phyloP scores from a whole-genome alignment of 129 eudicot species.

The Smallanthus sonchifolius region DNA sequence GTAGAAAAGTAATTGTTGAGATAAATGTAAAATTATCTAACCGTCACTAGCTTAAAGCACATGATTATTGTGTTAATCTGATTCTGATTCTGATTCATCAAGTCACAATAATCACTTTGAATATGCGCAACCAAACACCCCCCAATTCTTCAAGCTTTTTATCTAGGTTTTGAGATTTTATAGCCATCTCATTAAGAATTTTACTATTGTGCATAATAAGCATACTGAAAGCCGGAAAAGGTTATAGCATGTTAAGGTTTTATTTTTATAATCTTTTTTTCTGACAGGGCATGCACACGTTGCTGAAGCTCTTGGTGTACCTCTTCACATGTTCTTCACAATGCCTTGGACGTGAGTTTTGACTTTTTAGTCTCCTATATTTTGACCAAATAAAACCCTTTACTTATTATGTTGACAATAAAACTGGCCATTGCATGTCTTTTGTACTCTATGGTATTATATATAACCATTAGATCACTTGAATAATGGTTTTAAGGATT shows the following conservation, averaged over 20 bases:
- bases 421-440: not conserved
- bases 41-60: not conserved
- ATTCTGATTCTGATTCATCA: not conserved
- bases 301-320: slow-evolving; percentile 98
- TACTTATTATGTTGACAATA: not conserved
- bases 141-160: not conserved
- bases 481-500: not conserved
- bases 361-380: not conserved
- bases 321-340: slow-evolving; percentile 95
- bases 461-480: not conserved
- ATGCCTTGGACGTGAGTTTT: slow-evolving; percentile 99
- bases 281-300: slow-evolving; percentile 86
- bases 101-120: not conserved
- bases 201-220: not conserved
- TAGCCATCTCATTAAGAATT: not conserved
- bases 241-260: slow-evolving; percentile 4
- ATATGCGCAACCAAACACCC: not conserved
- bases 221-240: slow-evolving; percentile 6
- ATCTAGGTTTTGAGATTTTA: not conserved
- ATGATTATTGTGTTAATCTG: not conserved
- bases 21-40: not conserved
- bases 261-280: not conserved
- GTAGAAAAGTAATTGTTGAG: not conserved
- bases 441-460: not conserved
- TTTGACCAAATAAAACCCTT: not conserved